Base-by-base conservation (phyloP, 2,329 filamentous ascomycete genomes). In the Aspergillus japonicus region DNA sequence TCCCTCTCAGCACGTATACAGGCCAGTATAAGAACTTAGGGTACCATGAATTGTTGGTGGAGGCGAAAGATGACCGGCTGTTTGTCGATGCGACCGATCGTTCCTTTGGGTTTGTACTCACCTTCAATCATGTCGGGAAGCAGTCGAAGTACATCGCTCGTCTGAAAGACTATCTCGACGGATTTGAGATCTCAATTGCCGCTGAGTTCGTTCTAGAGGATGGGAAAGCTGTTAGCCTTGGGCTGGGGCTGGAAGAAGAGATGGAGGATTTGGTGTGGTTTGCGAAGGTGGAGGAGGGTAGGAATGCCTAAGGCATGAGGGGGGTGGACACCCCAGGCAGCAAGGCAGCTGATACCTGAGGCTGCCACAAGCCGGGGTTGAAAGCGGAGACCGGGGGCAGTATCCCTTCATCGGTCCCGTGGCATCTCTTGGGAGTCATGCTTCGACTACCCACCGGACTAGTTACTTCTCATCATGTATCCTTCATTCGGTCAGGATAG, bases 31-130 rank as follows among this genome's bases (percentile, higher is more conserved):
- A 54, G 49, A 65, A 72, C 35, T 57, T 29, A 1, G 71, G 71
- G 1, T 75, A 75, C 62, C 68, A 63, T 29, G 57, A 50, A 4
- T 53, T 75, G 49, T 58, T 49, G 12, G 64, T 75, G 8, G 54
- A 69, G 39, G 59, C 69, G 24, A 66, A 60, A 52, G 66, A 70
- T n/a, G 59, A 62, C 3, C 29, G 55, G 44, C 62, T 76, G 3
- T 73, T 72, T 50, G 61, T 75, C 26, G 70, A 76, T 56, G 71
- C 70, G 21, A 67, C 62, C 7, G 74, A 76, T 63, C 67, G 74
- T 7, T 71, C 70, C 1, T 66, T 69, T 52, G 64, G 66, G 6
- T 74, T 73, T 56, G 67, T 63, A 8, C 54, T 75, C n/a, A 66
- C 52, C 3, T 71, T 75, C 31, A 70, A 75, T 26, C 71, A 75